phyloP scores from a whole-genome alignment of 2,329 filamentous ascomycete species.

The Colletotrichum karsti region DNA sequence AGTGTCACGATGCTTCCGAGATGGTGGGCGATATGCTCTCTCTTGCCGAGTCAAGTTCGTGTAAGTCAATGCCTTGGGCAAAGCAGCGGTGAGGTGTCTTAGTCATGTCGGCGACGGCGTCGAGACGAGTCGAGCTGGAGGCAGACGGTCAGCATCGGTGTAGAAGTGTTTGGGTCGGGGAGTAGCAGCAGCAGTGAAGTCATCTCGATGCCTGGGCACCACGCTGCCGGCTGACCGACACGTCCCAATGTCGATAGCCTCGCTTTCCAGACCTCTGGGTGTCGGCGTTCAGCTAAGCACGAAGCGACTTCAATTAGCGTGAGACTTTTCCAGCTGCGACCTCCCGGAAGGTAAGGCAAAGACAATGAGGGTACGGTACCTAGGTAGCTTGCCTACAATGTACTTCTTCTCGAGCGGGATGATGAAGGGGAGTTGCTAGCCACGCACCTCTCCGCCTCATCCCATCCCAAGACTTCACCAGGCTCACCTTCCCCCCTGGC shows the following conservation, averaged over 20 bases:
- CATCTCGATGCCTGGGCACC: not conserved
- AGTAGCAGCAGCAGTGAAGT: not conserved
- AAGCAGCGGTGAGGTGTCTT: conserved; percentile 25
- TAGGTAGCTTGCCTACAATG: not conserved
- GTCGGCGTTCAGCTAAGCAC: conserved; percentile 9
- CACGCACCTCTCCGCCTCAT: not conserved
- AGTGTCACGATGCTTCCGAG: conserved; percentile 3
- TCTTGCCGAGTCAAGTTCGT: not conserved
- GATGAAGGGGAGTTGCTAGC: not conserved
- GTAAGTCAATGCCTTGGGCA: not conserved
- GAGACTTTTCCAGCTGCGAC: not conserved
- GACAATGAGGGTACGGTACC: not conserved
- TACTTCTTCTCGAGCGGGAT: not conserved
- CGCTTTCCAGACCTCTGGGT: not conserved
- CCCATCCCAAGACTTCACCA: not conserved
- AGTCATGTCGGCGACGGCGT: not conserved
- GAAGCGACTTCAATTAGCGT: not conserved
- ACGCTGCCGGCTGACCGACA: conserved; percentile 10
- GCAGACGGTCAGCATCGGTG: not conserved
- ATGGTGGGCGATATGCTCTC: conserved; percentile 1
- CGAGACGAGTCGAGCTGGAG: not conserved
- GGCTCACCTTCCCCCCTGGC: not conserved
- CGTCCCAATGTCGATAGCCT: not conserved
- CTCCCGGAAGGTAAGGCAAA: not conserved
- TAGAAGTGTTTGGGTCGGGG: not conserved